Evolutionary conservation across 352 stramenopile genomes (phyloP), one percentile per base, ranked within the genome.

Genomic region (Thalassiosira allenii): DNA sequence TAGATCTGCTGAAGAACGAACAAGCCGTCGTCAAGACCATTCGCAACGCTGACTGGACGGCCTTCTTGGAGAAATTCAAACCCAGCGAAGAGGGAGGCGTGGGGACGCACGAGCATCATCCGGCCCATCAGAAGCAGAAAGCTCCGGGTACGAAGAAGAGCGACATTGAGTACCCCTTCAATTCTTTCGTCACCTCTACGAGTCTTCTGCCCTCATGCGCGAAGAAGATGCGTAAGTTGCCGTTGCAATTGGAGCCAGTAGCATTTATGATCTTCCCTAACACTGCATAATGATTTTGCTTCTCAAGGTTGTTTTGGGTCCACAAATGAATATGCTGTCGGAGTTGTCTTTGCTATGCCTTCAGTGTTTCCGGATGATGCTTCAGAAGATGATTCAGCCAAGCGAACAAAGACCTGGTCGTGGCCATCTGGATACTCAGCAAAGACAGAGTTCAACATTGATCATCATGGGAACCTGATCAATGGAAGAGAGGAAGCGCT

Each of bases 141-240:
- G 30, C 0, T 23, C 61, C 40, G 56, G 52, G 32, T 41, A 43
- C 23, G 58, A 71, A 61, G 30, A 59, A 20, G 57, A 64, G n/a
- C 49, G 66, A 84, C 20, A 47, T 59, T 25, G 49, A 87, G 0
- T 86, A 74, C 78, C 80, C 80, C 4, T 94, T 89, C 66, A 91
- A 92, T 81, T 86, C 79, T n/a, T 94, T 93, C 75, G 78, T 92
- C 12, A 93, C 90, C 20, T 89, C 79, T 9, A 90, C 81, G 25
- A 87, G 80, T 29, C 64, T 94, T 29, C 69, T 94, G 29, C 90
- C 90, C 1, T 52, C 73, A 4, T 75, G 65, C 64, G 87, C 82
- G 53, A 87, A 82, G 58, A 93, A 93, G 70, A 94, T 94, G 90
- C 40, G n/a, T n/a, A n/a, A n/a, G n/a, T n/a, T n/a, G n/a, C n/a